These are phyloP conservation scores for Xerophyta viscosa DNA, from an alignment of 106 monocot genomes.

Conservation along the genomic window DNA sequence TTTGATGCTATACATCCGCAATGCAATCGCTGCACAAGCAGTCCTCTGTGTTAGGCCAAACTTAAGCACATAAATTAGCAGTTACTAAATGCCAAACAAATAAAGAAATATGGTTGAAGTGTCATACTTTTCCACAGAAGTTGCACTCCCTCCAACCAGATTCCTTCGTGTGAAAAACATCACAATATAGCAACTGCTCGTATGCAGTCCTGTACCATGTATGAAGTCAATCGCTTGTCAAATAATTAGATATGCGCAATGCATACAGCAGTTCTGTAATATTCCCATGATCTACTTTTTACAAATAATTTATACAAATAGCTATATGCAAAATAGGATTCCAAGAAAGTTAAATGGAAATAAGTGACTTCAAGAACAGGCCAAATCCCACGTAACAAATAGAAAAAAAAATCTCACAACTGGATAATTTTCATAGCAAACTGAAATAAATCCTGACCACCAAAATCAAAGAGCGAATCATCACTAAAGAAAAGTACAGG, in stretches of 20 bases:
- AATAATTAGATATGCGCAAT: conserved; percentile 1
- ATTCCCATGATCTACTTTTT: neutral
- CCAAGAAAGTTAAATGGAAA: neutral
- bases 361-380: no score
- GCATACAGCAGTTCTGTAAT: no score
- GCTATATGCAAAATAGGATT: neutral
- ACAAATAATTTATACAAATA: neutral
- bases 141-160: conserved; percentile 93
- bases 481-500: no score
- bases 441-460: no score
- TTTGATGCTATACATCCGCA: conserved; percentile 94
- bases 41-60: neutral
- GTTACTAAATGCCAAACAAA: neutral
- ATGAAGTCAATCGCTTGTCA: neutral
- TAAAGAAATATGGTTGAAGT: neutral
- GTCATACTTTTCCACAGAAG: conserved; percentile 75
- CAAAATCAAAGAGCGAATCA: no score
- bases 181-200: conserved; percentile 68
- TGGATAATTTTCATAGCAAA: no score
- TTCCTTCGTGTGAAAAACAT: conserved; percentile 74
- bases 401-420: no score
- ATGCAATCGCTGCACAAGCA: conserved; percentile 61
- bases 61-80: no score
- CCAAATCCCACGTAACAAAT: no score
- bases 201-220: conserved; percentile 60